Conservation (phyloP, 306 rosid genomes). For the Trifolium subterraneum region DNA sequence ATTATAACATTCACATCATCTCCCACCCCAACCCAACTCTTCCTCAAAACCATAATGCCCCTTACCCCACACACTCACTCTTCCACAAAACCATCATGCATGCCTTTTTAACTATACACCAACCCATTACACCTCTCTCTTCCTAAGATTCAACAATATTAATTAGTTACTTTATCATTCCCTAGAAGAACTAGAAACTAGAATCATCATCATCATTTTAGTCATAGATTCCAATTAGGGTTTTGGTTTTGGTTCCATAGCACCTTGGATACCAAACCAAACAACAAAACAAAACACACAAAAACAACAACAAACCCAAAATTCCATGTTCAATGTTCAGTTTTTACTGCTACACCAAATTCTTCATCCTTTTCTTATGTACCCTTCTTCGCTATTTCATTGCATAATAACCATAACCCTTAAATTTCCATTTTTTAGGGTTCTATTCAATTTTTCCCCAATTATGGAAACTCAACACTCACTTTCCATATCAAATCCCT, state of each 20-base stretch:
- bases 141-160: not conserved
- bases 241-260: slow-evolving; percentile 6
- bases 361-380: slow-evolving; percentile 35
- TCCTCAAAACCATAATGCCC: slow-evolving; percentile 31
- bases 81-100: not conserved
- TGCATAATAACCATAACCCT: slow-evolving; percentile 32
- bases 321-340: slow-evolving; percentile 34
- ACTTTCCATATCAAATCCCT: slow-evolving; percentile 24
- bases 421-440: not conserved
- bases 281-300: not conserved
- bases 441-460: slow-evolving; percentile 2
- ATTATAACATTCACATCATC: not conserved
- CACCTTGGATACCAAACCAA: not conserved
- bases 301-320: not conserved
- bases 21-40: not conserved
- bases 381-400: slow-evolving; percentile 32
- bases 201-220: not conserved
- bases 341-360: slow-evolving; percentile 27
- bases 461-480: slow-evolving; percentile 26
- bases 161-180: not conserved
- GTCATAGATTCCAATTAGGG: not conserved
- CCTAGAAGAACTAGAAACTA: not conserved
- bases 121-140: not conserved
- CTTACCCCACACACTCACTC: slow-evolving; percentile 15
- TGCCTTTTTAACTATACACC: slow-evolving; percentile 36